Conservation (phyloP, 768 basidiomycete species). For the Boletus sp. region DNA sequence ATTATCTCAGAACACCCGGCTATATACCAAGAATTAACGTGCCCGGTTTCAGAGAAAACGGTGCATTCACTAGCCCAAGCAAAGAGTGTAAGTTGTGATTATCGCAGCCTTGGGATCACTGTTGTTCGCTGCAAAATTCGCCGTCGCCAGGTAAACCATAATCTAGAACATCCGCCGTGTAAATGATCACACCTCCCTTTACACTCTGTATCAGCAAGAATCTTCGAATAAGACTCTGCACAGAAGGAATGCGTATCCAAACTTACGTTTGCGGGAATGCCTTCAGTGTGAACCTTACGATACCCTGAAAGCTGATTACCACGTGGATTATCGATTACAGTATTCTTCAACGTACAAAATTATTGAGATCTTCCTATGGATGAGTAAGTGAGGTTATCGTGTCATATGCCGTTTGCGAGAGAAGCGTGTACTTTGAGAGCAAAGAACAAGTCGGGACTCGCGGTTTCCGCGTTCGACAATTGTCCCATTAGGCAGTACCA, state of each 20-base stretch:
- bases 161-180: slow-evolving; percentile 9
- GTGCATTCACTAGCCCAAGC: neutral
- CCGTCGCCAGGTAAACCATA: slow-evolving; percentile 7
- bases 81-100: slow-evolving; percentile 40
- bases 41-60: neutral
- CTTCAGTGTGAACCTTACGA: slow-evolving; percentile 54
- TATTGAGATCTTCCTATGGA: too few species aligned
- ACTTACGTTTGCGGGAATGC: slow-evolving; percentile 53
- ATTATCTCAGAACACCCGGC: slow-evolving; percentile 29
- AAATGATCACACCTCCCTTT: slow-evolving; percentile 48
- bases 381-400: too few species aligned
- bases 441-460: too few species aligned
- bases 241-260: slow-evolving; percentile 46
- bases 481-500: slow-evolving; percentile 48
- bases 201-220: neutral
- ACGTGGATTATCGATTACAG: too few species aligned
- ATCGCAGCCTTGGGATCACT: slow-evolving; percentile 28
- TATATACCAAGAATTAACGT: neutral
- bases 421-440: too few species aligned
- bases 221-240: neutral
- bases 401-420: too few species aligned
- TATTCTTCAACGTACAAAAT: too few species aligned
- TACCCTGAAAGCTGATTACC: slow-evolving; percentile 37
- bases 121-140: slow-evolving; percentile 10
- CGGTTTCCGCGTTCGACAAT: too few species aligned